A percentile compares a stretch with the other conserved stretches of the same genome.
phyloP scores from a whole-genome alignment of 305 asterid genomes.

The Vinca major region DNA sequence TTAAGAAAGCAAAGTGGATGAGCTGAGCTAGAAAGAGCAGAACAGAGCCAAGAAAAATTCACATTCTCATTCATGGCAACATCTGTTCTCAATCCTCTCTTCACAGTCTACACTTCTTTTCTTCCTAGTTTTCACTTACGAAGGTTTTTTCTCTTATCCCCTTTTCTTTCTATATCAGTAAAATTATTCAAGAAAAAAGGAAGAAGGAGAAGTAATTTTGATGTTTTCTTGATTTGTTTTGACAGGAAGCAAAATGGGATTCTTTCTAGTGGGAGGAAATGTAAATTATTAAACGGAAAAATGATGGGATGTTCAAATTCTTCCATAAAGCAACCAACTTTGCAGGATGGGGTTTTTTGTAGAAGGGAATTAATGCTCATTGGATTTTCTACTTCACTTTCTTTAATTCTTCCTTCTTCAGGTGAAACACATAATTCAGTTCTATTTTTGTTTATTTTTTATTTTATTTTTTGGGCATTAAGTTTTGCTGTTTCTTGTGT shows the following conservation, averaged over 20 bases:
- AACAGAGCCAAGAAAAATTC: not conserved
- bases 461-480: not conserved
- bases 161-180: not conserved
- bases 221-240: slow-evolving; percentile 12
- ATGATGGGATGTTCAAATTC: slow-evolving; percentile 26
- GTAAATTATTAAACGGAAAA: slow-evolving; percentile 17
- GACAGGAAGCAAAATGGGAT: slow-evolving; percentile 17
- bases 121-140: slow-evolving; percentile 24
- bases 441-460: slow-evolving; percentile 1
- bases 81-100: slow-evolving; percentile 35
- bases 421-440: slow-evolving; percentile 30
- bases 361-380: slow-evolving; percentile 61
- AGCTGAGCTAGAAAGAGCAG: not conserved
- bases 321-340: slow-evolving; percentile 19
- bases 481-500: not conserved
- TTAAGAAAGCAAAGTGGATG: not conserved
- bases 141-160: slow-evolving; percentile 22
- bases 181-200: not conserved
- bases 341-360: slow-evolving; percentile 23
- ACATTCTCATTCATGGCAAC: slow-evolving; percentile 30
- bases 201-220: not conserved
- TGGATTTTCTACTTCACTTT: slow-evolving; percentile 60
- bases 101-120: slow-evolving; percentile 27
- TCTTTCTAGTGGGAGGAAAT: slow-evolving; percentile 27
- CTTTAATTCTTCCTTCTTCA: slow-evolving; percentile 41